These are phyloP conservation scores for Boletellus ananas DNA, from an alignment of 768 basidiomycete species.

Conservation along the genomic window DNA sequence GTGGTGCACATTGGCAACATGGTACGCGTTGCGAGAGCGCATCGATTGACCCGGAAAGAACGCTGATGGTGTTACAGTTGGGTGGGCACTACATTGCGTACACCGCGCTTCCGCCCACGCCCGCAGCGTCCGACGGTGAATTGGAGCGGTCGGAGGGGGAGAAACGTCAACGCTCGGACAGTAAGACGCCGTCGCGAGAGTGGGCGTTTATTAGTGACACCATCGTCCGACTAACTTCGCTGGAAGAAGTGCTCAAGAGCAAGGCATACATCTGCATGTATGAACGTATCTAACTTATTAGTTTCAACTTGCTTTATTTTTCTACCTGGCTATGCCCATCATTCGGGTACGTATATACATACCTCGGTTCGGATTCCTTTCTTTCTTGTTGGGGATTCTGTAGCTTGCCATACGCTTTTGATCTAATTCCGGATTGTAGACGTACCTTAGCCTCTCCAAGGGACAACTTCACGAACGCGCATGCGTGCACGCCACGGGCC, in stretches of 20 bases:
- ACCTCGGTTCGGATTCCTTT: background rate
- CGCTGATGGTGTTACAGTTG: conserved; percentile 43
- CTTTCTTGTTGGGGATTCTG: background rate
- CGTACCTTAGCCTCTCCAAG: background rate
- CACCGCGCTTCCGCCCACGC: conserved; percentile 58
- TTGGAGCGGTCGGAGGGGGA: conserved; percentile 4
- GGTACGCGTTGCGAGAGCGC: conserved; percentile 42
- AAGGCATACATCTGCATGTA: conserved; percentile 96
- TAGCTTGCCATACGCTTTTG: background rate
- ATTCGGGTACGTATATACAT: too few species aligned
- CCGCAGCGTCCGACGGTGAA: conserved; percentile 21
- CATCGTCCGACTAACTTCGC: conserved; percentile 67
- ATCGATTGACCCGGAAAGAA: background rate
- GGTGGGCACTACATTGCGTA: conserved; percentile 91
- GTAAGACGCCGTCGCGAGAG: conserved; percentile 37
- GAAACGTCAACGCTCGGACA: conserved; percentile 2
- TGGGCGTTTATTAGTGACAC: conserved; percentile 96
- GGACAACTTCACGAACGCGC: background rate
- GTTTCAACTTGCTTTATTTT: background rate
- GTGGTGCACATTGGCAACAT: conserved; percentile 87
- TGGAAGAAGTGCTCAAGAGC: conserved; percentile 87
- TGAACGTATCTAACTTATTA: conserved; percentile 54
- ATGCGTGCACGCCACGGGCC: background rate
- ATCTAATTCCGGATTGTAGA: conserved; percentile 5
- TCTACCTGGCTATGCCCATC: background rate